phyloP scores from a whole-genome alignment of 1,284 basidiomycete genomes.

The Cerioporus squamosus region DNA sequence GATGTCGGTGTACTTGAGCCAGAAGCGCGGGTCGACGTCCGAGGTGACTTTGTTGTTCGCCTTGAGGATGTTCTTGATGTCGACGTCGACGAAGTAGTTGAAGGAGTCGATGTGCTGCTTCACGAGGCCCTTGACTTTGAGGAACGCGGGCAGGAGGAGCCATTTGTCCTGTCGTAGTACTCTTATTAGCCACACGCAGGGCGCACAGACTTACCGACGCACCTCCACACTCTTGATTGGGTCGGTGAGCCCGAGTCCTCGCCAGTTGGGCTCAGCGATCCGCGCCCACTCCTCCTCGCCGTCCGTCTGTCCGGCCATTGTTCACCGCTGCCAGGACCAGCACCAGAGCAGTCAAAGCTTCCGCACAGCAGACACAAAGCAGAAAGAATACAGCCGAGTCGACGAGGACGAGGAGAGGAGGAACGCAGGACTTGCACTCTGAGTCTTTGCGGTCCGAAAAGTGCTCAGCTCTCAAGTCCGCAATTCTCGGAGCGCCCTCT shows the following conservation, averaged over 20 bases:
- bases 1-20: constrained; percentile 97
- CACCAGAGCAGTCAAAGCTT: too few species aligned
- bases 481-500: too few species aligned
- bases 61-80: constrained; percentile 95
- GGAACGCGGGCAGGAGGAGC: constrained; percentile 92
- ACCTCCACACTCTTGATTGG: constrained; percentile 83
- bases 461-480: too few species aligned
- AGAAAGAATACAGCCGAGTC: too few species aligned
- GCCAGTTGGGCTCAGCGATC: constrained; percentile 61
- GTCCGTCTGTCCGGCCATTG: constrained; percentile 24
- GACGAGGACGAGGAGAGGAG: too few species aligned
- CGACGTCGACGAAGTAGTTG: constrained; percentile 98
- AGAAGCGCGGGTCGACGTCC: constrained; percentile 97
- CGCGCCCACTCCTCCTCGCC: constrained; percentile 66
- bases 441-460: too few species aligned
- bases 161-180: constrained; percentile 84
- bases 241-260: constrained; percentile 74
- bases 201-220: constrained; percentile 27
- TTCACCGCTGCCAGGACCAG: too few species aligned
- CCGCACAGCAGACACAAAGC: too few species aligned
- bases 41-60: constrained; percentile 95
- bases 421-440: too few species aligned
- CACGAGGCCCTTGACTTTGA: constrained; percentile 97
- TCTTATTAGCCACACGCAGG: neutral
- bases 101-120: constrained; percentile 99